Base-by-base conservation (phyloP, 2,329 filamentous ascomycete genomes). In the Helicocarpus griseus region DNA sequence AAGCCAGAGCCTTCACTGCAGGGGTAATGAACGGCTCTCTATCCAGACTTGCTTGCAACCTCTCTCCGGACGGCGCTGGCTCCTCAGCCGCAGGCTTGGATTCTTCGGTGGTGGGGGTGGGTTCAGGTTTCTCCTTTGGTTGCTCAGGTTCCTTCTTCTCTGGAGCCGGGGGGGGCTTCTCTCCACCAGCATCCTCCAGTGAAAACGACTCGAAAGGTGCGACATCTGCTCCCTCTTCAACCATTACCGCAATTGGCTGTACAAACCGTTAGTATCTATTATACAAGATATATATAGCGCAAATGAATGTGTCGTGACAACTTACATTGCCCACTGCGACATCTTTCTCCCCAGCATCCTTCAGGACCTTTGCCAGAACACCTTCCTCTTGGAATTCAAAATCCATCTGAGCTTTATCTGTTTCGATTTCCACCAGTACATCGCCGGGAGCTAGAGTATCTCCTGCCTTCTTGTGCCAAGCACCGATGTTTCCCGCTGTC, bases 361-460 rank as follows among this genome's bases (percentile, higher is more conserved):
- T 93, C 66, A 98, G 77, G 58, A 97, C 80, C 80, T 95, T 95
- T 65, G 93, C 91, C 61, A 98, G 79, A 55, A 95, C 81, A 77
- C 91, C 93, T 69, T 97, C 93, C 66, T 98, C 93, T 74, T 98
- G 93, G 75, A 95, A 97, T 74, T 98, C 93, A 70, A 98, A 97
- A 77, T 98, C 93, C 93, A 98, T 98, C 77, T 97, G 93, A 58
- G 93, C 93, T 81, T 98, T 98, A 75, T 98, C 93, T 63, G 93
- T 98, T 81, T 98, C 93, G 65, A 97, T 95, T 79, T 95, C 90
- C 61, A 95, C 90, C 61, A 98, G 77, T 44, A 98, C 93, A 69
- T 98, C 93, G 69, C 93, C 93, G 49, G 94, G 90, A 53, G 81
- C 77, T 70, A 98, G 84, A 57, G 77, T 67, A 72, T 98, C 93